Evolutionary conservation across 768 basidiomycete species (phyloP), one percentile per base, ranked within the genome.

Genomic region (Lanmaoa pseudosensibilis): DNA sequence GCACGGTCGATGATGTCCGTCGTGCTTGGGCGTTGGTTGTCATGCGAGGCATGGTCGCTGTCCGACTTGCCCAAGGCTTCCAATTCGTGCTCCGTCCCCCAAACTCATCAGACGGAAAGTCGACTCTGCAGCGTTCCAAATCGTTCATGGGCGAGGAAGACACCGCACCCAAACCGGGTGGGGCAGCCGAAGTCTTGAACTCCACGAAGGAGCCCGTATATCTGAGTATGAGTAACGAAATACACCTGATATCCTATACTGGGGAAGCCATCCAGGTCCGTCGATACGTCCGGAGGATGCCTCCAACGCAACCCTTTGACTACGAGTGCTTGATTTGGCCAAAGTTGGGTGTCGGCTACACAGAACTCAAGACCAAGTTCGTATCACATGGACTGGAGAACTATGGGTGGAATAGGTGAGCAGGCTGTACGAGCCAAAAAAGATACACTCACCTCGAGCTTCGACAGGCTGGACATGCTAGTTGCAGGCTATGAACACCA

Each of bases 301-400:
- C 83, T 50, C 78, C 75, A 55, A 83, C 80, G 51, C 79, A 80
- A 19, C 80, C 87, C 2, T 83, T 90, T 59, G 75, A 83, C 21
- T 98, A 99, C 70, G 81, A 88, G 60, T 96, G 93, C 66, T 75
- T 98, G 57, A 91, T 98, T 52, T 98, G 94, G 95, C 92, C 94
- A 19, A 91, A 91, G 64, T 78, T 91, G 19, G 92, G 93, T 50
- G 85, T 83, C 30, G 93, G 91, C 3, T 98, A 95, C 69, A 91
- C 90, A 0, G 88, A 90, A 65, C 77, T 90, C 23, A 78, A 80
- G 50, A 85, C 90, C 8, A 80, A 81, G 32, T 96, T 97, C 63
- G 79, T 77, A 11, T 86, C 87, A 6, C 90, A 89, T 65, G 91
- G 88, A 21, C 69, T 92, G 34, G 91, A 92, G 63, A 86, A 87